phyloP scores from a whole-genome alignment of 2,329 filamentous ascomycete species.

The Dothiorella sarmentorum region DNA sequence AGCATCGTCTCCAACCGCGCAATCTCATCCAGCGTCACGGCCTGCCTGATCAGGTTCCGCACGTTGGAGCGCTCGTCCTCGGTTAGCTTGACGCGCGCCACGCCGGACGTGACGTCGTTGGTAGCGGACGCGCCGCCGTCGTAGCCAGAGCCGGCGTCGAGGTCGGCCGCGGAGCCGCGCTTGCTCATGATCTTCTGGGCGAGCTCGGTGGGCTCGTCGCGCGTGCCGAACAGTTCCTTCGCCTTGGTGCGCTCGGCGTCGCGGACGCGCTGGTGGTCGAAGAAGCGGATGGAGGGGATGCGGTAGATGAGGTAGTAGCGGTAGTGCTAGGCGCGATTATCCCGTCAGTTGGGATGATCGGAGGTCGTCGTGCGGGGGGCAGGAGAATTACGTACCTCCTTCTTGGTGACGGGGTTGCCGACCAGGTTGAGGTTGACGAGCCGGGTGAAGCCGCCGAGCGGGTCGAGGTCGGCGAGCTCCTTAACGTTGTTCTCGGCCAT shows the following conservation, averaged over 20 bases:
- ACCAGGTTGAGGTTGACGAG: slow-evolving; percentile 77
- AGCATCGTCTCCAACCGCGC: slow-evolving; percentile 85
- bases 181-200: slow-evolving; percentile 80
- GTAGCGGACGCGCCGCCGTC: slow-evolving; percentile 55
- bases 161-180: slow-evolving; percentile 69
- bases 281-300: slow-evolving; percentile 78
- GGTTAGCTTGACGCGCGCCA: slow-evolving; percentile 72
- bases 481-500: slow-evolving; percentile 77
- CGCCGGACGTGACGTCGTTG: slow-evolving; percentile 55
- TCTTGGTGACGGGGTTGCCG: slow-evolving; percentile 87
- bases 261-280: slow-evolving; percentile 91
- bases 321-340: too few species aligned
- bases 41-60: slow-evolving; percentile 82
- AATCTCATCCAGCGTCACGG: slow-evolving; percentile 87
- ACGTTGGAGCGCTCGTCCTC: slow-evolving; percentile 83
- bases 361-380: slow-evolving; percentile 31
- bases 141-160: slow-evolving; percentile 68
- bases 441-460: slow-evolving; percentile 63
- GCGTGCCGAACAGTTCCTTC: slow-evolving; percentile 77
- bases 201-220: slow-evolving; percentile 72
- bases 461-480: slow-evolving; percentile 84
- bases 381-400: slow-evolving; percentile 73
- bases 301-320: slow-evolving; percentile 88
- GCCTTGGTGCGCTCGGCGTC: slow-evolving; percentile 76
- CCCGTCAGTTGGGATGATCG: too few species aligned